Evolutionary conservation across 331 rosid species (phyloP), one percentile per base, ranked within the genome.

Genomic region (Dryas integrifolia): DNA sequence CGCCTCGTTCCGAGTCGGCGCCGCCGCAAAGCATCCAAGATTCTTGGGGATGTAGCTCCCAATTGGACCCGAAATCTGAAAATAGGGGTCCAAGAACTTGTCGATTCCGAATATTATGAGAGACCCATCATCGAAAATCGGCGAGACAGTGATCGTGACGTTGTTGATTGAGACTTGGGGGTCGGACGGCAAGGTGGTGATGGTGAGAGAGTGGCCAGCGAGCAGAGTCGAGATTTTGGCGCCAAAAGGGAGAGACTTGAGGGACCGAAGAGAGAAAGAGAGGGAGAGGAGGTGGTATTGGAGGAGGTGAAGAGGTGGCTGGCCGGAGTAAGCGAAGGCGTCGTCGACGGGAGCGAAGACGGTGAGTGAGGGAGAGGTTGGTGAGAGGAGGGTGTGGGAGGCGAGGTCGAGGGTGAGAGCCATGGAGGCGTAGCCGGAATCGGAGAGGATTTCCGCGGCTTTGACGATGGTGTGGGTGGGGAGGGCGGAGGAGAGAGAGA

Each of bases 201-300:
- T 65, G 67, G 80, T 51, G 65, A 85, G 83, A 73, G 74, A 67
- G 65, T 81, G 72, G 13, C 46, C 50, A 2, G 76, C 30, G 70
- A 81, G 82, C 15, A 87, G 77, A 2, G 89, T 85, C 10, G 80
- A 41, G 74, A 85, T 79, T 64, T 61, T 79, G 72, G 88, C 85
- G 14, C 92, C 89, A 56, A 14, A 64, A 8, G 92, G 89, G 6
- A 85, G 84, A 48, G 87, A 82, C 15, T 51, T 65, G 74, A 87
- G 83, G 66, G 79, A 47, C 9, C 75, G 81, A 71, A 76, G 70
- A 9, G 80, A 61, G 82, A 85, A 85, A 24, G 81, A 58, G 35
- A 51, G 50, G 0, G 87, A 86, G 35, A 81, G 80, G 78, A 87
- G 84, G 53, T 87, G 91, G 76, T 69, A 82, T 13, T 74, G 82